phyloP scores from a whole-genome alignment of 306 rosid species.

The Malus orientalis region DNA sequence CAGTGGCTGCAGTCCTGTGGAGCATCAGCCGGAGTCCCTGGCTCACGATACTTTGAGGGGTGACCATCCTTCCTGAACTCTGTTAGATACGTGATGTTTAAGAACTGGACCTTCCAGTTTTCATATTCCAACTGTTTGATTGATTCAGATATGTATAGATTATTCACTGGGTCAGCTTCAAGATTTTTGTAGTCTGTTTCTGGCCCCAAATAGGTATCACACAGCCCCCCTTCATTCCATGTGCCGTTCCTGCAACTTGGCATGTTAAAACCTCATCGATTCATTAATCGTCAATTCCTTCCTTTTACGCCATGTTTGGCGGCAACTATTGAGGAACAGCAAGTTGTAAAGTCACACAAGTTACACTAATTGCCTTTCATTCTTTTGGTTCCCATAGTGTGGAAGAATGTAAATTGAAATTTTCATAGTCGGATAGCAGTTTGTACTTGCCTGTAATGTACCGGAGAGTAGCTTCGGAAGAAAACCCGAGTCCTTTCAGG shows the following conservation, averaged over 20 bases:
- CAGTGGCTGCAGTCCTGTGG: conserved; percentile 99
- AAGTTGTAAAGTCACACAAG: neutral
- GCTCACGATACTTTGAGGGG: conserved; percentile 84
- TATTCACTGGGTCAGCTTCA: conserved; percentile 51
- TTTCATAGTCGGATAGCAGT: neutral
- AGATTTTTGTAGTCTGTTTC: conserved; percentile 40
- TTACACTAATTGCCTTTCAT: neutral
- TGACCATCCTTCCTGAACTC: conserved; percentile 80
- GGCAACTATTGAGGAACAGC: neutral
- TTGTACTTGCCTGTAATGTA: conserved; percentile 65
- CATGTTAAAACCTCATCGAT: neutral
- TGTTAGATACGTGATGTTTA: conserved; percentile 83
- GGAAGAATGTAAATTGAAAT: neutral
- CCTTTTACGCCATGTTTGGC: neutral
- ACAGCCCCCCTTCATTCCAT: conserved; percentile 67
- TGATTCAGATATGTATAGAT: conserved; percentile 46
- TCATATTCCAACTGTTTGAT: conserved; percentile 54
- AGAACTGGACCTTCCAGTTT: conserved; percentile 48
- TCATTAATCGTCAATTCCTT: neutral
- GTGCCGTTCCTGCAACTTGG: conserved; percentile 65
- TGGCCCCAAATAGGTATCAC: conserved; percentile 48
- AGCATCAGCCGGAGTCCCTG: conserved; percentile 59
- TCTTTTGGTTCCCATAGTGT: neutral
- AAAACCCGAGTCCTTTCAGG: conserved; percentile 42
- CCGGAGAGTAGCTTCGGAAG: conserved; percentile 75